Percentiles rank a stretch among this genome's conserved stretches.
These are phyloP conservation scores for Candida pseudofarinosa DNA, from an alignment of 805 yeast species.

Conservation along the genomic window DNA sequence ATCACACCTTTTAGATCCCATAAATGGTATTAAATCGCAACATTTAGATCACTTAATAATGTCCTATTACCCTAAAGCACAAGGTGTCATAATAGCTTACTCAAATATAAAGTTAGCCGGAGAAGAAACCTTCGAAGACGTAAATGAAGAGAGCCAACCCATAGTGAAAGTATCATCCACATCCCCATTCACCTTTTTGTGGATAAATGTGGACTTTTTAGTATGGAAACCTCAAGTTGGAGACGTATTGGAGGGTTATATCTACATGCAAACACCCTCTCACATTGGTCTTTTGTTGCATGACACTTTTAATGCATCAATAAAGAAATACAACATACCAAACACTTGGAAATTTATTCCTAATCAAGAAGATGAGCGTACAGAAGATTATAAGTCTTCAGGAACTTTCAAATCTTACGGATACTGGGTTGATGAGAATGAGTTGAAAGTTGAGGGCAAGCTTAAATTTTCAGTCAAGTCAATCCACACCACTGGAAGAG, in stretches of 20 bases:
- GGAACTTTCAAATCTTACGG: constrained; percentile 60
- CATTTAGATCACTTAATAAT: constrained; percentile 87
- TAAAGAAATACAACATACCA: constrained; percentile 85
- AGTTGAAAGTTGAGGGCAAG: constrained; percentile 76
- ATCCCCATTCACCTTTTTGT: constrained; percentile 82
- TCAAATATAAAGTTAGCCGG: constrained; percentile 54
- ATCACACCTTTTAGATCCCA: constrained; percentile 59
- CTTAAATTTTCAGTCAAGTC: constrained; percentile 69
- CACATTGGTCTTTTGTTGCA: constrained; percentile 89
- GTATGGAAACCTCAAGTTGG: constrained; percentile 92
- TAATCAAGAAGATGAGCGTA: constrained; percentile 60
- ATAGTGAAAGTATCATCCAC: constrained; percentile 70
- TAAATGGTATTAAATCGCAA: constrained; percentile 78
- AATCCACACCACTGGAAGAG: constrained; percentile 72
- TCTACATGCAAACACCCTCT: constrained; percentile 89
- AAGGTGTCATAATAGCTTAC: constrained; percentile 84
- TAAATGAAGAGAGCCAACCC: constrained; percentile 35
- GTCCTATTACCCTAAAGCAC: constrained; percentile 68
- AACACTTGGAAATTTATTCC: constrained; percentile 80
- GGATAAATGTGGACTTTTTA: constrained; percentile 80
- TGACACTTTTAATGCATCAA: constrained; percentile 93
- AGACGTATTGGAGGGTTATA: constrained; percentile 79
- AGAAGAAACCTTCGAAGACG: constrained; percentile 36
- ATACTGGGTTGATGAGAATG: constrained; percentile 80
- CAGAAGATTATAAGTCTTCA: constrained; percentile 16